Conservation (phyloP, 148 eudicot species). For the Dianthus caryophyllus region DNA sequence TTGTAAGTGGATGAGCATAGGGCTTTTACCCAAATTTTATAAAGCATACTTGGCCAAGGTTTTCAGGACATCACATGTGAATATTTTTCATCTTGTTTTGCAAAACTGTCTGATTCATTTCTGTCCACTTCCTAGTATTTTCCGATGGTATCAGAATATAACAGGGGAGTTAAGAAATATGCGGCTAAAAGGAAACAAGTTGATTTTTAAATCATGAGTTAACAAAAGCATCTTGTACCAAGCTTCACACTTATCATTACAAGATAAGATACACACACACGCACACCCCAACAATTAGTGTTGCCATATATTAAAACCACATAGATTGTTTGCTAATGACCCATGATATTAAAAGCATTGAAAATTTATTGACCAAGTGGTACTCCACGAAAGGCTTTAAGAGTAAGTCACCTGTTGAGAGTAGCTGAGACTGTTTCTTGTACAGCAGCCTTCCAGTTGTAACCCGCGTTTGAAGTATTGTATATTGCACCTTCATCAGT, state of each 20-base stretch:
- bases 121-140: neutral
- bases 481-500: conserved; percentile 97
- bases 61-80: neutral
- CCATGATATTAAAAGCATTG: no score
- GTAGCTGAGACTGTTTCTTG: conserved; percentile 99
- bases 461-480: conserved; percentile 88
- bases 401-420: conserved; percentile 73
- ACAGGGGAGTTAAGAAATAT: neutral
- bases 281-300: no score
- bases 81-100: neutral
- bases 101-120: neutral
- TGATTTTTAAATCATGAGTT: neutral
- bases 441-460: conserved; percentile 97
- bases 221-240: neutral
- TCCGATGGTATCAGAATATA: neutral
- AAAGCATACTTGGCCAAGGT: neutral
- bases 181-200: neutral
- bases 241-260: neutral
- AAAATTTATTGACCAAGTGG: no score
- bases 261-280: neutral
- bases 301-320: no score
- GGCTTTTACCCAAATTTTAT: neutral
- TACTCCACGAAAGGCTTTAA: neutral
- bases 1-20: conserved; percentile 21
- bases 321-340: no score